Evolutionary conservation across 2,329 filamentous ascomycete species (phyloP).

Genomic region (Didymella exigua): DNA sequence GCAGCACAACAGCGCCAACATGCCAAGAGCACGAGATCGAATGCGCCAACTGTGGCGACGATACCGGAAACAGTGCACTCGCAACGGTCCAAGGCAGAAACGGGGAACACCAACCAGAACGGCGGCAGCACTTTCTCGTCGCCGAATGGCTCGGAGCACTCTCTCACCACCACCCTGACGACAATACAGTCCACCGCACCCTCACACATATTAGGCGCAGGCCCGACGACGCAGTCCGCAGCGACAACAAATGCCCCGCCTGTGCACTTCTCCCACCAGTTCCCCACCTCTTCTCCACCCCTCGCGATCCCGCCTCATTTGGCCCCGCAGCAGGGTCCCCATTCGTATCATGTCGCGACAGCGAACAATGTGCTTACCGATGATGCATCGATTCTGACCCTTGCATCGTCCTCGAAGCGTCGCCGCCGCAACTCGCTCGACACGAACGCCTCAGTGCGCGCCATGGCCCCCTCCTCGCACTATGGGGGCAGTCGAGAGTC

Average conservation of each 20-base stretch:
- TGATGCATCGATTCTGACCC: slow-evolving; percentile 82
- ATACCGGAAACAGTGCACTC: slow-evolving; percentile 78
- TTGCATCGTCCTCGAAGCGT: slow-evolving; percentile 81
- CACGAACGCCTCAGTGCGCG: slow-evolving; percentile 83
- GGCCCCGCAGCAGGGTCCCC: slow-evolving; percentile 63
- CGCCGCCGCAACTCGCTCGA: slow-evolving; percentile 79
- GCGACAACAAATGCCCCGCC: slow-evolving; percentile 45
- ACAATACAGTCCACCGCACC: slow-evolving; percentile 79
- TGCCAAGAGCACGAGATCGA: slow-evolving; percentile 70
- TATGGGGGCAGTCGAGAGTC: slow-evolving; percentile 83
- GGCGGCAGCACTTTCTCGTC: slow-evolving; percentile 83
- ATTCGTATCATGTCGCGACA: slow-evolving; percentile 77
- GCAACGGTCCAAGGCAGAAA: slow-evolving; percentile 81
- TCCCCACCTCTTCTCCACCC: slow-evolving; percentile 60
- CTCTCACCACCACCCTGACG: slow-evolving; percentile 81
- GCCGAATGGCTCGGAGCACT: slow-evolving; percentile 78
- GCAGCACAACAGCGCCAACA: slow-evolving; percentile 58
- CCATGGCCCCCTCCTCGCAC: slow-evolving; percentile 79
- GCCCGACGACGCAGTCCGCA: slow-evolving; percentile 50
- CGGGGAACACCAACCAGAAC: slow-evolving; percentile 64
- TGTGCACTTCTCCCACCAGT: slow-evolving; percentile 64
- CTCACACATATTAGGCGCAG: slow-evolving; percentile 33
- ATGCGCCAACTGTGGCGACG: slow-evolving; percentile 81
- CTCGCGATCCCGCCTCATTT: slow-evolving; percentile 76
- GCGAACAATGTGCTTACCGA: slow-evolving; percentile 83